Evolutionary conservation across 495 filamentous ascomycete species (phyloP).

Genomic region (Penicillium canariense): DNA sequence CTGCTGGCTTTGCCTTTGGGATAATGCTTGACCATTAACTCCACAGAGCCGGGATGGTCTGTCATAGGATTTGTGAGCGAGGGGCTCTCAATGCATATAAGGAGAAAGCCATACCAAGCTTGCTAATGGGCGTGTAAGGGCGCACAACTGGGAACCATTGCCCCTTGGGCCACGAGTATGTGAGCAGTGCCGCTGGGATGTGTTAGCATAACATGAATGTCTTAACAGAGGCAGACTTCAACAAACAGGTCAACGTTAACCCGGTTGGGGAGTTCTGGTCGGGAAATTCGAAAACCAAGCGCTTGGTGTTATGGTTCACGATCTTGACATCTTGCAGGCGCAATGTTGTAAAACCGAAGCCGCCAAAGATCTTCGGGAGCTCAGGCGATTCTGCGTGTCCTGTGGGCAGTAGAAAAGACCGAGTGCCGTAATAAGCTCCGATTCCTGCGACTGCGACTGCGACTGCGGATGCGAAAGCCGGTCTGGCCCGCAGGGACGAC

Average conservation of each 20-base stretch:
- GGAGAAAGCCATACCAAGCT: slow-evolving; percentile 37
- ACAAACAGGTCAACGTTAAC: slow-evolving; percentile 51
- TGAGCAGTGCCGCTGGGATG: slow-evolving; percentile 50
- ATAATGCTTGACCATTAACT: slow-evolving; percentile 64
- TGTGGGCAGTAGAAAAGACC: slow-evolving; percentile 11
- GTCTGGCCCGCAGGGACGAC: background rate
- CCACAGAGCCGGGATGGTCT: slow-evolving; percentile 55
- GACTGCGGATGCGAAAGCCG: background rate
- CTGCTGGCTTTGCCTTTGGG: slow-evolving; percentile 59
- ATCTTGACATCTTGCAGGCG: slow-evolving; percentile 47
- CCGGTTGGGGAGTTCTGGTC: slow-evolving; percentile 48
- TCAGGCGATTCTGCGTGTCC: slow-evolving; percentile 26
- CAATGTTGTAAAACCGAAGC: slow-evolving; percentile 24
- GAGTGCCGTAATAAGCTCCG: slow-evolving; percentile 20
- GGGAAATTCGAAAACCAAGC: slow-evolving; percentile 60
- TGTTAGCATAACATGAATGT: background rate
- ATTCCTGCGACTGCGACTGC: slow-evolving; percentile 14
- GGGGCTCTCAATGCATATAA: background rate
- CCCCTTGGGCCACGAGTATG: slow-evolving; percentile 51
- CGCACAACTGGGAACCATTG: slow-evolving; percentile 52
- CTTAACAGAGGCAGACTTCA: background rate
- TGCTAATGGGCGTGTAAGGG: slow-evolving; percentile 60
- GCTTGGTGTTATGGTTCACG: slow-evolving; percentile 66
- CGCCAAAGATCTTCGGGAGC: slow-evolving; percentile 19
- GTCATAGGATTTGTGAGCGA: slow-evolving; percentile 2